A percentile compares a stretch with the other conserved stretches of the same genome.
Conservation (phyloP, 176 grass and related monocot genomes). For the Stipa capillata region DNA sequence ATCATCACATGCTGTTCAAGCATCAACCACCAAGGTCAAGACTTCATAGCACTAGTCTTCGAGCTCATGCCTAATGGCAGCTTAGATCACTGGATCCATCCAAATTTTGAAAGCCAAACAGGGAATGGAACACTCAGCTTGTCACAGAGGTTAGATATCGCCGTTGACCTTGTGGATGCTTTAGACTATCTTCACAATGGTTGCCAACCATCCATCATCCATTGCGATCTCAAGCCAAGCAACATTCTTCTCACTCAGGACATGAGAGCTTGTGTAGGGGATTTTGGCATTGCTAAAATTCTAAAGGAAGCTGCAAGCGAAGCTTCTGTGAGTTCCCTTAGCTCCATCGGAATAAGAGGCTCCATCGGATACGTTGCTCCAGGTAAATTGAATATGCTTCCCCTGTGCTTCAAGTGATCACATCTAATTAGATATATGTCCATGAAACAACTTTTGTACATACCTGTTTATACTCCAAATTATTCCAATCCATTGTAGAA, state of each 20-base stretch:
- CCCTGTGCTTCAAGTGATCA: background rate
- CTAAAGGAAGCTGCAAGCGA: background rate
- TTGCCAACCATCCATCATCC: slow-evolving; percentile 17
- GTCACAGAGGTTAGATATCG: slow-evolving; percentile 11
- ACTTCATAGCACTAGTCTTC: slow-evolving; percentile 28
- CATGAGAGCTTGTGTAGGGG: slow-evolving; percentile 31
- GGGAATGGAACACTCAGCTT: background rate
- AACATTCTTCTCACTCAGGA: slow-evolving; percentile 51
- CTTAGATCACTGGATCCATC: slow-evolving; percentile 31
- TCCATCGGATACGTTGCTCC: slow-evolving; percentile 46
- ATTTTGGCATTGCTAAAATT: slow-evolving; percentile 42
- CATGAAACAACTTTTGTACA: background rate
- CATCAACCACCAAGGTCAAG: slow-evolving; percentile 15
- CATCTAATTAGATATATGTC: background rate
- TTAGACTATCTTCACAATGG: slow-evolving; percentile 19
- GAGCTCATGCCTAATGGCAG: slow-evolving; percentile 22
- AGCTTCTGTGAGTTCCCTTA: background rate
- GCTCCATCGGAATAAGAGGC: slow-evolving; percentile 32
- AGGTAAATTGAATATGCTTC: background rate
- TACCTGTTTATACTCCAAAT: background rate
- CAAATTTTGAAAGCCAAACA: background rate
- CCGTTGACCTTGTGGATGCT: slow-evolving; percentile 13
- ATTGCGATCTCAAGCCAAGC: slow-evolving; percentile 59
- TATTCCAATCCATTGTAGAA: background rate
- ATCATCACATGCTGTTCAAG: slow-evolving; percentile 30